Evolutionary conservation across 1,284 basidiomycete genomes (phyloP).

Genomic region (Amylostereum areolatum): DNA sequence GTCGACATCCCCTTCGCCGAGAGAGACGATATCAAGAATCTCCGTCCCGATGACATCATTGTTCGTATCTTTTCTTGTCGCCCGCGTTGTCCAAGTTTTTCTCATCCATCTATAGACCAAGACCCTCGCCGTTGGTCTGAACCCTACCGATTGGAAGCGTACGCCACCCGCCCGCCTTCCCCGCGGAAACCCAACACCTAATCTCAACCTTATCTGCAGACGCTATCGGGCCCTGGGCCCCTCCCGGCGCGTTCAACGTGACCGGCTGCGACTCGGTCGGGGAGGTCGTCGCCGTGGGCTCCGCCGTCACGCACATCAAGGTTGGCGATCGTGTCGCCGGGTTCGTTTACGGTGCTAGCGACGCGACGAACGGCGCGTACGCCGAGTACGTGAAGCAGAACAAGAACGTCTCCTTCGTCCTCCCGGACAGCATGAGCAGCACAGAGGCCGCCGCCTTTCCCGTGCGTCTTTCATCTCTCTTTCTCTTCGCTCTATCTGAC

Average conservation of each 20-base stretch:
- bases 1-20: not conserved
- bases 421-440: constrained; percentile 17
- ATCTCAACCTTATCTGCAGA: not conserved
- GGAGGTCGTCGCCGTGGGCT: constrained; percentile 30
- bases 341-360: constrained; percentile 31
- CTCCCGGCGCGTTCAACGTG: constrained; percentile 3
- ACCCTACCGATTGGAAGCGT: not conserved
- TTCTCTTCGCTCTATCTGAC: not conserved
- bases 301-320: constrained; percentile 20
- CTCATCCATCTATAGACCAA: not conserved
- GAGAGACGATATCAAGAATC: not conserved
- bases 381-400: constrained; percentile 13
- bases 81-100: no score
- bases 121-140: not conserved
- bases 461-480: constrained; percentile 8
- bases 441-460: constrained; percentile 19
- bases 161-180: not conserved
- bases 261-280: constrained; percentile 42
- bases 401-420: constrained; percentile 14
- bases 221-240: not conserved
- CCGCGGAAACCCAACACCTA: not conserved
- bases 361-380: constrained; percentile 14
- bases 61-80: not conserved
- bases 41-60: not conserved
- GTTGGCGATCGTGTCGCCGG: constrained; percentile 40